These are phyloP conservation scores for Digitaria exilis DNA, from an alignment of 202 grass and related monocot genomes.

Conservation along the genomic window DNA sequence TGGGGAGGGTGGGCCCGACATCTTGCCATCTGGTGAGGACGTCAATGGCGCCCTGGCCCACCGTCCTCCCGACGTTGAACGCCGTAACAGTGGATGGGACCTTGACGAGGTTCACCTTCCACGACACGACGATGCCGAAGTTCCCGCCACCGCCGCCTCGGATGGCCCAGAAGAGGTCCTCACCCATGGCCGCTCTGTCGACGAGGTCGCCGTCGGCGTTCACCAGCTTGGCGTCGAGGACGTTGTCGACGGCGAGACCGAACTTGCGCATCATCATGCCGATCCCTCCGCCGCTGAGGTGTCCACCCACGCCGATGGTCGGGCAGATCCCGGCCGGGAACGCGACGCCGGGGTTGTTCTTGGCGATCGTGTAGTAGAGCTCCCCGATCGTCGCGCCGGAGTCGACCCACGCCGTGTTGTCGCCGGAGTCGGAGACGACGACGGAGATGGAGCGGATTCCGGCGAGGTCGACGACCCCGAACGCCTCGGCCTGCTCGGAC, in stretches of 20 bases:
- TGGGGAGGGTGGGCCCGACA: conserved; percentile 13
- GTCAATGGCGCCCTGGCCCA: conserved; percentile 34
- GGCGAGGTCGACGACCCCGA: conserved; percentile 61
- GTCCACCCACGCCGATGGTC: conserved; percentile 49
- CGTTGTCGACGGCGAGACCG: conserved; percentile 46
- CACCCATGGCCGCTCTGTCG: conserved; percentile 44
- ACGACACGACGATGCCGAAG: conserved; percentile 60
- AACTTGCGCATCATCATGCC: conserved; percentile 49
- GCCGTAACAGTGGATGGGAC: conserved; percentile 40
- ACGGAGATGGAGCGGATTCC: conserved; percentile 37
- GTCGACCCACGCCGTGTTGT: conserved; percentile 47
- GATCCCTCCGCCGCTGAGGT: conserved; percentile 51
- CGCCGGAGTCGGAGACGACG: no score
- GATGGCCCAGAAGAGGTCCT: conserved; percentile 63
- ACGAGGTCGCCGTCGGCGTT: conserved; percentile 27
- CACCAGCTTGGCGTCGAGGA: conserved; percentile 47
- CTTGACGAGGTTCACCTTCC: conserved; percentile 40
- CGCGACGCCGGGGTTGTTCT: neutral
- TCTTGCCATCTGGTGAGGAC: conserved; percentile 43
- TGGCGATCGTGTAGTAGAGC: conserved; percentile 48
- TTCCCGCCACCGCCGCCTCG: conserved; percentile 52
- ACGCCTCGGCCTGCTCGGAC: conserved; percentile 14
- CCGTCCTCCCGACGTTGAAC: conserved; percentile 34
- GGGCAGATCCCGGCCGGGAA: conserved; percentile 49
- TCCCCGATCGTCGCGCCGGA: conserved; percentile 55